phyloP scores from a whole-genome alignment of 257 asterid genomes.

The Nyctanthes arbortristis region DNA sequence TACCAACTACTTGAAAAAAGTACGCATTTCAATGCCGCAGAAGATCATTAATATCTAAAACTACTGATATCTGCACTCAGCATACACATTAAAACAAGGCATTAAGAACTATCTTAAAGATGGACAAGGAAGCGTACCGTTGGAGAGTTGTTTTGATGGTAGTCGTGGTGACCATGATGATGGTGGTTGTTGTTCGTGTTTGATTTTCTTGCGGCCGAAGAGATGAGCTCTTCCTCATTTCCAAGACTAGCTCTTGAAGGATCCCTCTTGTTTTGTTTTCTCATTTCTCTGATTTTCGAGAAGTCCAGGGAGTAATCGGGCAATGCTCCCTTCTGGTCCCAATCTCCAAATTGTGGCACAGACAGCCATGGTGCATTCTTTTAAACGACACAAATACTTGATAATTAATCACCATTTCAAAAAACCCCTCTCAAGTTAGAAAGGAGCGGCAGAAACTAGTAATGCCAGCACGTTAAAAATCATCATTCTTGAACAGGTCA shows the following conservation, averaged over 20 bases:
- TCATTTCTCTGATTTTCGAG: slow-evolving; percentile 78
- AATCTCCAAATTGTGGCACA: slow-evolving; percentile 93
- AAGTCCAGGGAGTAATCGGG: slow-evolving; percentile 92
- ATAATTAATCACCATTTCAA: slow-evolving; percentile 9
- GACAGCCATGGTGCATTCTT: slow-evolving; percentile 73
- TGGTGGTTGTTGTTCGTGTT: slow-evolving; percentile 37
- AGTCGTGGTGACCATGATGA: slow-evolving; percentile 29
- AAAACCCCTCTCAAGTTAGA: too few species aligned
- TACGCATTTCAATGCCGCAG: too few species aligned
- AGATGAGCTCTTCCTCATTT: slow-evolving; percentile 73
- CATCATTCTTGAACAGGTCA: background rate
- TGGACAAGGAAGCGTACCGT: slow-evolving; percentile 45
- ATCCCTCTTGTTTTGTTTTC: slow-evolving; percentile 87
- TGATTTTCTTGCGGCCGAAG: slow-evolving; percentile 45
- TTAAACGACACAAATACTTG: slow-evolving; percentile 25
- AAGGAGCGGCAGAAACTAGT: too few species aligned
- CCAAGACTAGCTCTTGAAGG: slow-evolving; percentile 88
- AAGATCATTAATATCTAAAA: too few species aligned
- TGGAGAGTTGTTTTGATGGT: slow-evolving; percentile 52
- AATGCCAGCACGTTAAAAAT: too few species aligned
- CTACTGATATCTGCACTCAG: background rate
- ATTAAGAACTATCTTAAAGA: background rate
- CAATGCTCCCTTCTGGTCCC: slow-evolving; percentile 83
- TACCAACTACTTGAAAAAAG: too few species aligned
- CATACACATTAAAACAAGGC: background rate